Percentiles rank a stretch among this genome's conserved stretches.
Evolutionary conservation across 1,139 yeast species (phyloP).

Genomic region (Kodamaea alishanica): DNA sequence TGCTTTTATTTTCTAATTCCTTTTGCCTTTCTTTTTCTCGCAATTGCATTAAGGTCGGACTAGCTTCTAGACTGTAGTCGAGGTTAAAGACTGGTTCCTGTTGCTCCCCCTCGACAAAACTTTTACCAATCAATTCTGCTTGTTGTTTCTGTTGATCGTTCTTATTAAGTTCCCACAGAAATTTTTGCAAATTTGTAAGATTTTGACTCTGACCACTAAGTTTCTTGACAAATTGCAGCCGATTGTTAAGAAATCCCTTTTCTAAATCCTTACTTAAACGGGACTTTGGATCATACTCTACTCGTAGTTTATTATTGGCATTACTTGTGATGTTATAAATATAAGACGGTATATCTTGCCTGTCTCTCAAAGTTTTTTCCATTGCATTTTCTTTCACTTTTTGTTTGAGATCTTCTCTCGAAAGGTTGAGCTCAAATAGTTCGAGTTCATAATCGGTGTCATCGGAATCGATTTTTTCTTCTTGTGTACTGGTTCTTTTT

Average conservation of each 20-base stretch:
- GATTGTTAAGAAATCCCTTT: constrained; percentile 48
- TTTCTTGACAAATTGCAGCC: constrained; percentile 51
- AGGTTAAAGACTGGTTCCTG: constrained; percentile 35
- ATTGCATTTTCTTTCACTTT: constrained; percentile 33
- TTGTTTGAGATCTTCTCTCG: constrained; percentile 23
- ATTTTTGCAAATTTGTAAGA: constrained; percentile 44
- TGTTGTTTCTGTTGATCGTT: constrained; percentile 17
- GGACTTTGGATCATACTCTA: constrained; percentile 55
- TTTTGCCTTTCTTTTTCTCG: constrained; percentile 31
- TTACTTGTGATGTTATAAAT: constrained; percentile 34
- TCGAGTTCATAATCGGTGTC: constrained; percentile 51
- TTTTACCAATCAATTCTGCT: constrained; percentile 13
- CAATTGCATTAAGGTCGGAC: constrained; percentile 56
- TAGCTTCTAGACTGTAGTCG: constrained; percentile 48
- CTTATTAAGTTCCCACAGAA: constrained; percentile 49
- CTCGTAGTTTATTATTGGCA: constrained; percentile 23
- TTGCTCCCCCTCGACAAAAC: constrained; percentile 15
- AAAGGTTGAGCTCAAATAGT: constrained; percentile 45
- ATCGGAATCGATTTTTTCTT: constrained; percentile 29
- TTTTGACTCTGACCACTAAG: constrained; percentile 51
- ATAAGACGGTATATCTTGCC: constrained; percentile 54
- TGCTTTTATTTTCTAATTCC: constrained; percentile 28
- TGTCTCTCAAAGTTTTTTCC: constrained; percentile 42
- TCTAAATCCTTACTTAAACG: constrained; percentile 45
- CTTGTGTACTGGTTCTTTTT: constrained; percentile 10